Evolutionary conservation across 352 stramenopile species (phyloP), one percentile per base, ranked within the genome.

Genomic region (Phytophthora pistaciae): DNA sequence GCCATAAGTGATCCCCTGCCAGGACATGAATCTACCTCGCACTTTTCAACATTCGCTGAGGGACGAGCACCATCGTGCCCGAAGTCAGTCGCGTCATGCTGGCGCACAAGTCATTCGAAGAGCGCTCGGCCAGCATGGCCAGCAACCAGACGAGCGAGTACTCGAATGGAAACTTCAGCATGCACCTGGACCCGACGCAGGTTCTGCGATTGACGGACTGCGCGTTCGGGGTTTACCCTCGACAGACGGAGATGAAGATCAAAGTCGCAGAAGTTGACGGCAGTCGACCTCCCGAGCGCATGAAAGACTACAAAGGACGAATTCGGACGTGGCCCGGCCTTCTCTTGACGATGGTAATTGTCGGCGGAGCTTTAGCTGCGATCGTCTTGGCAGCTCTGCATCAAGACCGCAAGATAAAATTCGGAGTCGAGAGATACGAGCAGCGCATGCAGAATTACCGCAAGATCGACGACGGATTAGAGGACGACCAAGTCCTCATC

Each of bases 251-350:
- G 59, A 90, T 89, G 74, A 88, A 88, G 68, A 77, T 91, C 72
- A 82, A 75, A 70, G 83, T 79, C 31, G 66, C 84, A 40, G 75
- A 89, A 38, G 74, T 55, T 3, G 80, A 78, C 23, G 70, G 75
- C 6, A 57, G 44, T 5, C 23, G 29, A 5, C 56, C 57, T 13
- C 72, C 74, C 3, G 83, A 90, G 65, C 75, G 72, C 10, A 66
- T 70, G 53, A 70, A 73, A 23, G 78, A 91, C 74, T 92, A 91
- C 75, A 93, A 91, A 56, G 88, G 88, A 16, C 83, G 84, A 36
- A 82, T 91, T 60, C 77, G 80, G 80, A 89, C 75, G 1, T 91
- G 82, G 80, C 75, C 80, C 29, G 82, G 82, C 9, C 59, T 92
- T 10, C 44, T 93, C 13, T 29, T 91, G 16, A n/a, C 91, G 14